These are phyloP conservation scores for Rhodotorula kratochvilovae DNA, from an alignment of 768 basidiomycete species.

Conservation along the genomic window DNA sequence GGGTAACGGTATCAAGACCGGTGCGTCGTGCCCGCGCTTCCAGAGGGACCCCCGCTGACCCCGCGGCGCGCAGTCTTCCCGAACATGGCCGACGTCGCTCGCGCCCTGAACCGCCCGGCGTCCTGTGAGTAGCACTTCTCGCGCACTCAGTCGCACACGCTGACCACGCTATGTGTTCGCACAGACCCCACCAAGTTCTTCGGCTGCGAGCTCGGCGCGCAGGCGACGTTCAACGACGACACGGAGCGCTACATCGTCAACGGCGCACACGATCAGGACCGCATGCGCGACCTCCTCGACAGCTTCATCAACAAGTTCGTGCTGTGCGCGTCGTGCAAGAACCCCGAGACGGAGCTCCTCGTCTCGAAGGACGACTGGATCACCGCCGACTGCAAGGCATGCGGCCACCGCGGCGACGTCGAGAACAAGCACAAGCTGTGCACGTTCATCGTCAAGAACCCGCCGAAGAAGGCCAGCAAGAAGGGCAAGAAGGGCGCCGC, in stretches of 20 bases:
- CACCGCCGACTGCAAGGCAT: constrained; percentile 95
- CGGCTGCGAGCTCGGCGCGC: constrained; percentile 95
- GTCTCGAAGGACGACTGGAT: constrained; percentile 86
- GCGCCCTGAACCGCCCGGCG: constrained; percentile 88
- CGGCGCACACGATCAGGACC: constrained; percentile 84
- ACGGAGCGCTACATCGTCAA: constrained; percentile 98
- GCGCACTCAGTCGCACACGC: background rate
- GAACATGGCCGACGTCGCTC: constrained; percentile 96
- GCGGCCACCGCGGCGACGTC: constrained; percentile 81
- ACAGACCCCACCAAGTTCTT: constrained; percentile 97
- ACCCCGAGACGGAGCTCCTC: constrained; percentile 94
- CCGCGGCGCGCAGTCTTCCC: constrained; percentile 60
- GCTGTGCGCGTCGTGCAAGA: constrained; percentile 94
- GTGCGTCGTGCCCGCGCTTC: constrained; percentile 1
- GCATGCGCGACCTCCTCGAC: constrained; percentile 92
- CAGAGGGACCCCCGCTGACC: background rate
- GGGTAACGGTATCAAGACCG: constrained; percentile 98
- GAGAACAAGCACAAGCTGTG: constrained; percentile 97
- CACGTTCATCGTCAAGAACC: constrained; percentile 96
- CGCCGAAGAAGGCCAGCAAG: constrained; percentile 66
- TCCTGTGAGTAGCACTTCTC: constrained; percentile 52
- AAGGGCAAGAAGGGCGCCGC: constrained; percentile 46
- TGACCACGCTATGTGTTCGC: background rate
- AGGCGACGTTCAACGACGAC: constrained; percentile 92
- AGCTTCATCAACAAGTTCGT: constrained; percentile 98